Base-by-base conservation (phyloP, 2,329 filamentous ascomycete species). In the Calonectria henricotiae region DNA sequence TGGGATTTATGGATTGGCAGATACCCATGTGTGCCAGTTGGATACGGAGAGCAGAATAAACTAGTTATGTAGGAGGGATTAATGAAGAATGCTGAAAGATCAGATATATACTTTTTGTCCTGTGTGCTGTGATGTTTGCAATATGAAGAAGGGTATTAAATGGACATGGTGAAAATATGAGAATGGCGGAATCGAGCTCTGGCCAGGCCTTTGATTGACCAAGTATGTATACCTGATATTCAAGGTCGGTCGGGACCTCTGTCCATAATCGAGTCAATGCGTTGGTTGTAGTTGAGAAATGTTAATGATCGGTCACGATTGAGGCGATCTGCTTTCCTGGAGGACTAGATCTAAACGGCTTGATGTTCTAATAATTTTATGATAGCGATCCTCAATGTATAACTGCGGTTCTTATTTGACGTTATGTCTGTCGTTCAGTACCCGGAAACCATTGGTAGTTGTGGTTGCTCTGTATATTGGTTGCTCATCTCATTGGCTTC, bases 1-100 rank as follows among this genome's bases (percentile, higher is more conserved):
- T 37, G 32, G 51, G 32, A 54, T 64, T 37, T 30, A 47, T 62
- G 62, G 62, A 55, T 46, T 51, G 67, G 62, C 67, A 62, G 67
- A 69, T 69, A 69, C 67, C 67, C 67, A 43, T 62, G 67, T 62
- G 46, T 69, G 67, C 60, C 63, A 63, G 64, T 64, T 47, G 68
- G 46, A 69, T 51, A 39, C 39, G 61, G 20, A 20, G 44, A 25
- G 27, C 43, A 43, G 41, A 55, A 62, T 37, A 69, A 60, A 62
- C 27, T 51, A 73, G 65, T 65, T 17, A 62, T 49, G 51, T 49
- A 65, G 51, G 67, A 65, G 54, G 69, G 32, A 70, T 65, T 77
- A 76, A 76, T 76, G 70, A 70, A 73, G 47, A 67, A 58, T 27
- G 67, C 63, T 4, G 63, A 66, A 68, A 65, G 62, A 67, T 23